These are phyloP conservation scores for Erodium maritimum DNA, from an alignment of 345 rosid genomes.

Conservation along the genomic window DNA sequence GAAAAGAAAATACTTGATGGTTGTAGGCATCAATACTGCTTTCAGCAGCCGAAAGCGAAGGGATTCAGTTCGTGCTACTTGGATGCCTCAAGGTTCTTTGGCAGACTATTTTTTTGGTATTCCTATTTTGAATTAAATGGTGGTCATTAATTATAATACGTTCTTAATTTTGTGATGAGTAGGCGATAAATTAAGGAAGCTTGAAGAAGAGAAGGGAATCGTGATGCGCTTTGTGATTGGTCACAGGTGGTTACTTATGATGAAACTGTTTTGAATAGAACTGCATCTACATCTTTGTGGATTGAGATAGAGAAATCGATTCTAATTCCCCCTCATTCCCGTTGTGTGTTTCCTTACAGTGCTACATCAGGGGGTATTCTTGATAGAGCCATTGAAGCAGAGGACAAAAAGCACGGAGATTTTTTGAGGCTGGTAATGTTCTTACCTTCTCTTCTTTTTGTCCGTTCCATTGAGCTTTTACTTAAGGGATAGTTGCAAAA, in stretches of 20 bases:
- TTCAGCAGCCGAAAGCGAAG: slow-evolving; percentile 92
- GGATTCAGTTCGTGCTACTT: slow-evolving; percentile 87
- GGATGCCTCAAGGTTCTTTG: slow-evolving; percentile 90
- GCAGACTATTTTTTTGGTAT: slow-evolving; percentile 6
- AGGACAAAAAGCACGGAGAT: slow-evolving; percentile 87
- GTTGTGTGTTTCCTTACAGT: slow-evolving; percentile 25
- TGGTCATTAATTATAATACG: background rate
- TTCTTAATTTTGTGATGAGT: slow-evolving; percentile 4
- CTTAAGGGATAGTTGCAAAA: background rate
- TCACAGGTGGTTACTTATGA: slow-evolving; percentile 47
- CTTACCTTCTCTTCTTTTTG: slow-evolving; percentile 4
- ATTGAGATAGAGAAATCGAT: slow-evolving; percentile 3
- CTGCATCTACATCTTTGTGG: background rate
- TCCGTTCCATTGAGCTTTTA: background rate
- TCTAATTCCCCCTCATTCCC: slow-evolving; percentile 6
- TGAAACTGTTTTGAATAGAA: background rate
- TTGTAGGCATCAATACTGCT: slow-evolving; percentile 83
- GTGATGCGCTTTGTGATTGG: slow-evolving; percentile 92
- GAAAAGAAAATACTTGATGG: slow-evolving; percentile 73
- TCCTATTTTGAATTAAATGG: background rate
- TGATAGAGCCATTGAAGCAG: slow-evolving; percentile 94
- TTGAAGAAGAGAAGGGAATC: slow-evolving; percentile 96
- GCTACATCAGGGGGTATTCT: slow-evolving; percentile 91
- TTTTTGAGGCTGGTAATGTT: slow-evolving; percentile 74
- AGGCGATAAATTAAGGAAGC: slow-evolving; percentile 81